phyloP scores from a whole-genome alignment of 2,329 filamentous ascomycete genomes.

The Metarhizium brunneum region DNA sequence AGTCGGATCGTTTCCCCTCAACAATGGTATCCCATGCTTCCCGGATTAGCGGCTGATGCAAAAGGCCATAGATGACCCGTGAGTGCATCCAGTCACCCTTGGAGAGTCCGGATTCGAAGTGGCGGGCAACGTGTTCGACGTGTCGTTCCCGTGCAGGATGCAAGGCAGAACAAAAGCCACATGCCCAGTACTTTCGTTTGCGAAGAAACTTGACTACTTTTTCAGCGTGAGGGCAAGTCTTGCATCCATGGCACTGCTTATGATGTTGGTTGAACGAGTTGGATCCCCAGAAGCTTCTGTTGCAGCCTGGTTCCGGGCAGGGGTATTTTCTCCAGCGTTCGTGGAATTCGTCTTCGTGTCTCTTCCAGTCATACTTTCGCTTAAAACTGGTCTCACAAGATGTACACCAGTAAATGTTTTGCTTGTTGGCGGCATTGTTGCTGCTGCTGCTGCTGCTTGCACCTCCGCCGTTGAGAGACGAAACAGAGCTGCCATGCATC shows the following conservation, averaged over 20 bases:
- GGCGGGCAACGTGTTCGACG: conserved; percentile 58
- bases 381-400: conserved; percentile 56
- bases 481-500: conserved; percentile 22
- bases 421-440: conserved; percentile 18
- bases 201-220: conserved; percentile 53
- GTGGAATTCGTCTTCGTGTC: conserved; percentile 61
- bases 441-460: neutral
- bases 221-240: conserved; percentile 56
- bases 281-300: conserved; percentile 58
- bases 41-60: conserved; percentile 56
- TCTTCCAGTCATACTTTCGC: conserved; percentile 61
- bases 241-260: conserved; percentile 55
- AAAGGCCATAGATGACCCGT: conserved; percentile 55
- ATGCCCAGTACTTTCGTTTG: conserved; percentile 59
- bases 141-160: conserved; percentile 56
- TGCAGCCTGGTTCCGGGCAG: conserved; percentile 53
- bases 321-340: conserved; percentile 60
- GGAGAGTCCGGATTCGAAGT: conserved; percentile 54
- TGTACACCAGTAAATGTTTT: conserved; percentile 47
- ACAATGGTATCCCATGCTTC: conserved; percentile 52
- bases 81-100: conserved; percentile 61
- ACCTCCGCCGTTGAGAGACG: neutral
- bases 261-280: conserved; percentile 62
- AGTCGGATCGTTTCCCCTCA: conserved; percentile 43
- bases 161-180: conserved; percentile 57